These are phyloP conservation scores for Euryodendron excelsum DNA, from an alignment of 148 eudicot species.

Conservation along the genomic window DNA sequence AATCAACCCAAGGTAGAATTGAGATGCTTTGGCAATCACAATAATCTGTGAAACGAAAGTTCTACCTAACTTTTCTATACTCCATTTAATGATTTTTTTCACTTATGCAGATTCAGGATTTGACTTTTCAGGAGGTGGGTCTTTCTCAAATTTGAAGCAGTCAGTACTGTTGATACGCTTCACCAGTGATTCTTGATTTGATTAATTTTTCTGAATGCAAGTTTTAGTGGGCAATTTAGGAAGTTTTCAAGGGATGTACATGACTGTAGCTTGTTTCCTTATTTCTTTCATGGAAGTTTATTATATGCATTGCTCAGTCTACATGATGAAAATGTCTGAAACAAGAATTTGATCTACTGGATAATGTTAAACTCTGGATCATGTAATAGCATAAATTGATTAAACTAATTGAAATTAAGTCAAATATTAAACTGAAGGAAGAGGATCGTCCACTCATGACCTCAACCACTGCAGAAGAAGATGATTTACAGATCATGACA, in stretches of 20 bases:
- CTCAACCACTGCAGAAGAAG: no score
- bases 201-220: neutral
- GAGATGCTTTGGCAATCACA: neutral
- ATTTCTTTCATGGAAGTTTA: neutral
- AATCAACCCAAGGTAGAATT: conserved; percentile 52
- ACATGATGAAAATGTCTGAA: no score
- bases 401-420: no score
- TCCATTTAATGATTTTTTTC: neutral
- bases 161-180: neutral
- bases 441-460: no score
- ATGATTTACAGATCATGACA: no score
- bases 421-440: no score
- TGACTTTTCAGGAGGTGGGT: conserved; percentile 17
- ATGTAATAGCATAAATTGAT: no score
- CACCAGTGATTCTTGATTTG: neutral
- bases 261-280: neutral
- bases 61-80: neutral
- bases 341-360: no score
- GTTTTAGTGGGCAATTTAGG: neutral
- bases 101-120: conserved; percentile 23
- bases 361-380: no score
- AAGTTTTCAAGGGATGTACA: neutral
- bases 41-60: no score
- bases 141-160: conserved; percentile 5
- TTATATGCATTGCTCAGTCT: neutral